Evolutionary conservation across 495 filamentous ascomycete genomes (phyloP).

Genomic region (Xylaria castorea): DNA sequence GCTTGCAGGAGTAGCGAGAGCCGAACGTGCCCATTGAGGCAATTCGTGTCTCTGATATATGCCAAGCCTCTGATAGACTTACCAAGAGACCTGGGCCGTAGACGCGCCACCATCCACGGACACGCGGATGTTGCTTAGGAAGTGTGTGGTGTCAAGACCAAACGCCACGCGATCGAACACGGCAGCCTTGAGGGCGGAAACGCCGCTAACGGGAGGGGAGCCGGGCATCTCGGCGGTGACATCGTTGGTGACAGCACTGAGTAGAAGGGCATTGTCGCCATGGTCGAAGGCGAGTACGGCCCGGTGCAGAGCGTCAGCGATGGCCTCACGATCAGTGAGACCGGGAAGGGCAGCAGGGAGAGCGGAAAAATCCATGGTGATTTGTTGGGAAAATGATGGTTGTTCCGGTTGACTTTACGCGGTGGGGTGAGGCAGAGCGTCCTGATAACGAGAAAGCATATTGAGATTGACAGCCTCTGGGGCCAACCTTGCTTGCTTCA

Average conservation of each 20-base stretch:
- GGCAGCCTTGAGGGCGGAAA: conserved; percentile 24
- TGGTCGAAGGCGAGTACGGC: conserved; percentile 24
- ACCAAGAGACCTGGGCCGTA: conserved; percentile 25
- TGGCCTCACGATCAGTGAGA: conserved; percentile 28
- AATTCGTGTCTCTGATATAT: no score
- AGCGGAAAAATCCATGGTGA: not conserved
- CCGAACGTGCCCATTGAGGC: no score
- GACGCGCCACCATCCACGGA: conserved; percentile 20
- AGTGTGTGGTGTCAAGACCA: conserved; percentile 29
- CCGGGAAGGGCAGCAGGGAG: conserved; percentile 12
- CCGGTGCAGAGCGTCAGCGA: conserved; percentile 25
- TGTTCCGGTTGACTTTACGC: not conserved
- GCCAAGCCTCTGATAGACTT: no score
- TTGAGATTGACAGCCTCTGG: not conserved
- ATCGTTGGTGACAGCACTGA: conserved; percentile 19
- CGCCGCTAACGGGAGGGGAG: conserved; percentile 3
- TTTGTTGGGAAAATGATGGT: not conserved
- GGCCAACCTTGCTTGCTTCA: not conserved
- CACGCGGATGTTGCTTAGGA: conserved; percentile 33
- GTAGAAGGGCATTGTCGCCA: conserved; percentile 23
- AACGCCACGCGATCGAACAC: conserved; percentile 15
- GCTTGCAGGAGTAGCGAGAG: no score
- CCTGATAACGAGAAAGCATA: not conserved
- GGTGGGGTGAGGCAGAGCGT: no score
- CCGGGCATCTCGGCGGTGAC: conserved; percentile 18